A percentile compares a stretch with the other conserved stretches of the same genome.
phyloP scores from a whole-genome alignment of 306 rosid species.

The Pyrus communis region DNA sequence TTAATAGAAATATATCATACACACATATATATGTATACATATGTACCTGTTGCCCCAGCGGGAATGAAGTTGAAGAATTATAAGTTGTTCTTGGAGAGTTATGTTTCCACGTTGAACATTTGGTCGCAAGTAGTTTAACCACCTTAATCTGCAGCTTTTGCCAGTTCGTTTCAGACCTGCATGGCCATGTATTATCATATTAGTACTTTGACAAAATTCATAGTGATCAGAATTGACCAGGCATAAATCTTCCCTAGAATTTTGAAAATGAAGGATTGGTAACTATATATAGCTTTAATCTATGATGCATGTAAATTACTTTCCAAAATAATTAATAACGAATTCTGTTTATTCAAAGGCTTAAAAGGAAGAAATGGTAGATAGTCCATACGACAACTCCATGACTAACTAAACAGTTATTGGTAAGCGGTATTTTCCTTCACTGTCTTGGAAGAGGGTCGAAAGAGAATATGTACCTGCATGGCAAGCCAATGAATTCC shows the following conservation, averaged over 20 bases:
- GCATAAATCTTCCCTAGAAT: not conserved
- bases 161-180: slow-evolving; percentile 39
- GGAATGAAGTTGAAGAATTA: slow-evolving; percentile 42
- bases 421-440: not conserved
- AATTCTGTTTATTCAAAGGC: not conserved
- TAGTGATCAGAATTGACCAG: not conserved
- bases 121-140: slow-evolving; percentile 44
- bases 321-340: not conserved
- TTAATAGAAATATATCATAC: not conserved
- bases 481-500: slow-evolving; percentile 35
- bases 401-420: not conserved
- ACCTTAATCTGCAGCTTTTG: slow-evolving; percentile 43
- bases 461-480: slow-evolving; percentile 16
- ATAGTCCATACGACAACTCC: not conserved
- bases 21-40: too few relatives aligned
- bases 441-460: not conserved
- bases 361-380: not conserved
- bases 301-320: not conserved
- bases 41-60: slow-evolving; percentile 38
- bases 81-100: slow-evolving; percentile 41
- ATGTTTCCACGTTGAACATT: slow-evolving; percentile 36
- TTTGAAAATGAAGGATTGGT: not conserved
- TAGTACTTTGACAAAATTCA: not conserved
- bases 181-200: not conserved
- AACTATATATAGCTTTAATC: not conserved